Evolutionary conservation across 2,329 filamentous ascomycete genomes (phyloP).

Genomic region (Fusarium oligoseptatum): DNA sequence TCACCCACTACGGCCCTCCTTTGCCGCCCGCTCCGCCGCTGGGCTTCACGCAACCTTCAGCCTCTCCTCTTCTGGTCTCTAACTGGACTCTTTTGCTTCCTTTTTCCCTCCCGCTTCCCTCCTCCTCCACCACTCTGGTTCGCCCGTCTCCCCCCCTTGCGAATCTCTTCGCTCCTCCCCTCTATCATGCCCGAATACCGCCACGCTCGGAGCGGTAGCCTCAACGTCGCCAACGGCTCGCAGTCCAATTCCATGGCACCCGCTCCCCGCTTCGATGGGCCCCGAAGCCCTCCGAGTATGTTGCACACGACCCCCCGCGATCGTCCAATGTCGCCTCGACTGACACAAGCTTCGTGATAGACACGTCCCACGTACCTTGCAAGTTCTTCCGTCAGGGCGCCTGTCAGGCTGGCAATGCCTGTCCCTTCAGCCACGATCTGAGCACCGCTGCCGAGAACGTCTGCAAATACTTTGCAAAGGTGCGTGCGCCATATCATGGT

Average conservation of each 20-base stretch:
- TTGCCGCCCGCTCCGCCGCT: slow-evolving; percentile 48
- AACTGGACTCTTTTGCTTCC: slow-evolving; percentile 19
- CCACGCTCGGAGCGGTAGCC: slow-evolving; percentile 70
- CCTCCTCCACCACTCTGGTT: slow-evolving; percentile 37
- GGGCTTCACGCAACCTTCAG: slow-evolving; percentile 43
- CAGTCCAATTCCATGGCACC: slow-evolving; percentile 48
- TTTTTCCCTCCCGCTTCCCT: slow-evolving; percentile 24
- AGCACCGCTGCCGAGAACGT: slow-evolving; percentile 87
- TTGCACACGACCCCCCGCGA: slow-evolving; percentile 45
- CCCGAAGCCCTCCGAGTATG: slow-evolving; percentile 73
- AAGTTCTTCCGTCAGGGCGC: slow-evolving; percentile 98
- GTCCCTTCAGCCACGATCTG: slow-evolving; percentile 95
- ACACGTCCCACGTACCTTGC: slow-evolving; percentile 97
- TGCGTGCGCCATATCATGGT: slow-evolving; percentile 58
- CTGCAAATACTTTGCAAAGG: slow-evolving; percentile 99
- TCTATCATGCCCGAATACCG: slow-evolving; percentile 64
- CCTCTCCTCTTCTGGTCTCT: slow-evolving; percentile 30
- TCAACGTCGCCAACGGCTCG: slow-evolving; percentile 61
- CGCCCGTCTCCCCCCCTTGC: slow-evolving; percentile 30
- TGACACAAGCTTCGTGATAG: slow-evolving; percentile 61
- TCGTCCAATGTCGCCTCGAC: slow-evolving; percentile 35
- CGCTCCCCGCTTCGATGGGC: slow-evolving; percentile 66
- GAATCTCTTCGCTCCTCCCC: slow-evolving; percentile 36
- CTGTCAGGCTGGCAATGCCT: slow-evolving; percentile 95
- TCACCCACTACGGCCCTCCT: slow-evolving; percentile 43